These are phyloP conservation scores for Tolypocladium album DNA, from an alignment of 2,329 filamentous ascomycete genomes.

Conservation along the genomic window DNA sequence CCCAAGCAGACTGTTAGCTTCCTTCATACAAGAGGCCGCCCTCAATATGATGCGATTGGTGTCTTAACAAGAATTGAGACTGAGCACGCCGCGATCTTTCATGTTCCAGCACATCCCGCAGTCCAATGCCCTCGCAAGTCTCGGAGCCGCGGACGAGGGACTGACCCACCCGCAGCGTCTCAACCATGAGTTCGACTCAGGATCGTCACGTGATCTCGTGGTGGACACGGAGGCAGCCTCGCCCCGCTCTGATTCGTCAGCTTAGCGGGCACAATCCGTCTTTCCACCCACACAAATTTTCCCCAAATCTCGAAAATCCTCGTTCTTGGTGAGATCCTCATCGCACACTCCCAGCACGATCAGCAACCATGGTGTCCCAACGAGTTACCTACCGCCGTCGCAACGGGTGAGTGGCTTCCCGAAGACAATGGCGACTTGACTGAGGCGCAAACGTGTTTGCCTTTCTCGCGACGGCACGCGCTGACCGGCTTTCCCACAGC, in stretches of 20 bases:
- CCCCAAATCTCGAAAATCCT: constrained; percentile 30
- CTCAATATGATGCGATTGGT: background rate
- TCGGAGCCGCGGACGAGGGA: background rate
- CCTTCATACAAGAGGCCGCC: background rate
- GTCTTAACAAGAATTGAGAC: background rate
- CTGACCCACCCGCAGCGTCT: background rate
- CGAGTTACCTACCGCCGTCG: constrained; percentile 63
- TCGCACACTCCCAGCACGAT: constrained; percentile 25
- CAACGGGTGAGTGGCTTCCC: constrained; percentile 56
- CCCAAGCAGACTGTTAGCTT: background rate
- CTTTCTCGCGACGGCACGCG: constrained; percentile 5
- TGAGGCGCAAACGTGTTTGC: constrained; percentile 1
- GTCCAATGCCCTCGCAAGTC: background rate
- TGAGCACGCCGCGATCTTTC: background rate
- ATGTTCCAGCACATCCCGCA: background rate
- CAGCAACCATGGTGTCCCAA: constrained; percentile 47
- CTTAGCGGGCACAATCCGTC: constrained; percentile 24
- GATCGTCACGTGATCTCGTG: background rate
- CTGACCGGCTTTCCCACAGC: constrained; percentile 34
- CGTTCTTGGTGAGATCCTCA: constrained; percentile 24
- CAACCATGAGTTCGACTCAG: background rate
- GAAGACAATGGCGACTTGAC: background rate
- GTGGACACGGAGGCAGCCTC: background rate
- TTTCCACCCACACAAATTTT: constrained; percentile 32
- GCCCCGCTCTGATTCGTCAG: constrained; percentile 22